Evolutionary conservation across 441 rosid genomes (phyloP).

Genomic region (Populus hybrid): DNA sequence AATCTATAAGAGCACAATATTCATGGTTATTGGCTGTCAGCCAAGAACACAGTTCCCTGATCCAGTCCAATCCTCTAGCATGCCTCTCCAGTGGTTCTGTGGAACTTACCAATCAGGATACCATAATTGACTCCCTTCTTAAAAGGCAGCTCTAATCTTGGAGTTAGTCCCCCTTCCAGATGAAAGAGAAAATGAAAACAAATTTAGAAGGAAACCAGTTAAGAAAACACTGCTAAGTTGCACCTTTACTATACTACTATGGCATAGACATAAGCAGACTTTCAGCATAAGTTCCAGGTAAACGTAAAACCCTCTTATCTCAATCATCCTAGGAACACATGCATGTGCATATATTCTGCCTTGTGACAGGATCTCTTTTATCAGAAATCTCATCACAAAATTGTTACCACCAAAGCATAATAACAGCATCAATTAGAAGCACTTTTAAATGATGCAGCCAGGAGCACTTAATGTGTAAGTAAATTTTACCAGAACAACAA

Average conservation of each 20-base stretch:
- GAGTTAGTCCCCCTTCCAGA: slow-evolving; percentile 25
- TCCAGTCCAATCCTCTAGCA: slow-evolving; percentile 24
- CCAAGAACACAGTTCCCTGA: slow-evolving; percentile 19
- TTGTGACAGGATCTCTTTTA: not conserved
- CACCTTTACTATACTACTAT: slow-evolving; percentile 1
- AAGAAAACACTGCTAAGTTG: not conserved
- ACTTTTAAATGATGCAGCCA: not conserved
- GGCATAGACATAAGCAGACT: not conserved
- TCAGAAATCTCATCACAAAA: not conserved
- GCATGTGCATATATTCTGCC: not conserved
- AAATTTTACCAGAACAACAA: not conserved
- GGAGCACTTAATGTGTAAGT: not conserved
- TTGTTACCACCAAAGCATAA: not conserved
- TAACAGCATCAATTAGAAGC: no score
- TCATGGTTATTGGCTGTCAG: slow-evolving; percentile 9
- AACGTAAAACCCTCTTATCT: not conserved
- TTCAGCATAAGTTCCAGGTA: slow-evolving; percentile 3
- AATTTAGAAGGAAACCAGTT: slow-evolving; percentile 16
- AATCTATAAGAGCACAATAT: slow-evolving; percentile 10
- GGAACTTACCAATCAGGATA: slow-evolving; percentile 9
- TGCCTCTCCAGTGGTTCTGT: slow-evolving; percentile 18
- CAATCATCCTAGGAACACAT: not conserved
- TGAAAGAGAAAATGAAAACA: slow-evolving; percentile 19
- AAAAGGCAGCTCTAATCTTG: slow-evolving; percentile 27
- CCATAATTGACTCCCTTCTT: slow-evolving; percentile 22